Base-by-base conservation (phyloP, 2,329 filamentous ascomycete genomes). In the Aspergillus japonicus region DNA sequence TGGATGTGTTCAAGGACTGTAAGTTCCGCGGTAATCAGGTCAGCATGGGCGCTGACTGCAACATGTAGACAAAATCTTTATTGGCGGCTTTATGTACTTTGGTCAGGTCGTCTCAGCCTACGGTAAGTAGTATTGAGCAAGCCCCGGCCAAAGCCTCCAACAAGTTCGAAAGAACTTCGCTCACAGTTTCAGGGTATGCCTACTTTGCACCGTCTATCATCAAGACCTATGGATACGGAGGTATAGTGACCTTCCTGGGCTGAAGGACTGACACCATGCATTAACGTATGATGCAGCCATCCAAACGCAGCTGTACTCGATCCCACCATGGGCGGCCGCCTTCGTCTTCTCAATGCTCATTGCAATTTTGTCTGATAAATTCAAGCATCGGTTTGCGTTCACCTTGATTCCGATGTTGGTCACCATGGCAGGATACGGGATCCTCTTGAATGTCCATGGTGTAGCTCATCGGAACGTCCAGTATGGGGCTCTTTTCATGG, bases 51-150 rank as follows among this genome's bases (percentile, higher is more conserved):
- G 48, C 68, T 70, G 33, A 71, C 61, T 39, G 24, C 31, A 24
- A 12, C 19, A 21, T 57, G 5, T 55, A 78, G 76, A 77, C 68
- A 91, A 90, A 73, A 82, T 92, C 67, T 84, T 90, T 67, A 74
- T 92, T 14, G 90, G 88, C 49, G 89, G 88, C 0, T 81, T 92
- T 73, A 92, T 92, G 89, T 94, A 93, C 76, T 87, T 93, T 67
- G 90, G 89, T 11, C 81, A 92, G 61, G 87, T 92, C 65, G 89
- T 93, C 1, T 89, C 90, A 0, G 89, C 88, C 4, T 92, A 92
- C 71, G 83, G 87, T 67, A 62, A 51, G 68, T 63, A 35, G 10
- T 8, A 29, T 29, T 44, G 39, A 11, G 26, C 23, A 11, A 14
- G 49, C 6, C n/a, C 33, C n/a, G 50, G n/a, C 16, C n/a, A 24